Evolutionary conservation across 2,329 filamentous ascomycete genomes (phyloP).

Genomic region (Curvularia hawaiiensis): DNA sequence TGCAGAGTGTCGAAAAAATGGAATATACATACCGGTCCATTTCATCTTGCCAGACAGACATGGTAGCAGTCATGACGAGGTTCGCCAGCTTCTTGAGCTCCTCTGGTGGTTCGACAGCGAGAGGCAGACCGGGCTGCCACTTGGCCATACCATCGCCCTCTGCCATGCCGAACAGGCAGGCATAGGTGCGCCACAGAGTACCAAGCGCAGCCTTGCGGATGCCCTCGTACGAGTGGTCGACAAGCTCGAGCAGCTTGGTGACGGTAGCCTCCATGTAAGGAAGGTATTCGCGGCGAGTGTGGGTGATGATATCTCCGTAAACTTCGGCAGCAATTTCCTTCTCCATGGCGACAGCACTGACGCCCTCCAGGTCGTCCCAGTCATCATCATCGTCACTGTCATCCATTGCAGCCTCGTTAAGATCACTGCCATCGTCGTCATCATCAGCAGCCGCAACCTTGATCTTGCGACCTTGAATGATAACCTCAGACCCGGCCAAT

Average conservation of each 20-base stretch:
- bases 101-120: conserved; percentile 76
- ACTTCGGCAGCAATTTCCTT: conserved; percentile 98
- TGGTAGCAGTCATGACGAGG: conserved; percentile 81
- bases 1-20: conserved; percentile 25
- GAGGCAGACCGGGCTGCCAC: conserved; percentile 86
- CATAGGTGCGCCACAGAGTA: conserved; percentile 92
- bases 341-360: conserved; percentile 89
- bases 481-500: conserved; percentile 75
- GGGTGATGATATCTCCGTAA: conserved; percentile 86
- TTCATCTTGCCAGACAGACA: conserved; percentile 87
- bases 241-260: conserved; percentile 77
- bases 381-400: conserved; percentile 81
- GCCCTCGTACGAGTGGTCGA: conserved; percentile 90
- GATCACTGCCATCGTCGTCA: conserved; percentile 69
- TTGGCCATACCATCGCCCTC: conserved; percentile 79
- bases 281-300: conserved; percentile 79
- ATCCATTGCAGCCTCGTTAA: conserved; percentile 57
- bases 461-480: conserved; percentile 81
- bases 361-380: conserved; percentile 81
- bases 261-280: conserved; percentile 90
- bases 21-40: conserved; percentile 79
- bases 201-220: conserved; percentile 90
- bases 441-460: conserved; percentile 70
- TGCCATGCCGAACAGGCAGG: conserved; percentile 85
- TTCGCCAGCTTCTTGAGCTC: conserved; percentile 86